Evolutionary conservation across 2,329 filamentous ascomycete species (phyloP), one percentile per base, ranked within the genome.

Genomic region (Colletotrichum tropicicola): DNA sequence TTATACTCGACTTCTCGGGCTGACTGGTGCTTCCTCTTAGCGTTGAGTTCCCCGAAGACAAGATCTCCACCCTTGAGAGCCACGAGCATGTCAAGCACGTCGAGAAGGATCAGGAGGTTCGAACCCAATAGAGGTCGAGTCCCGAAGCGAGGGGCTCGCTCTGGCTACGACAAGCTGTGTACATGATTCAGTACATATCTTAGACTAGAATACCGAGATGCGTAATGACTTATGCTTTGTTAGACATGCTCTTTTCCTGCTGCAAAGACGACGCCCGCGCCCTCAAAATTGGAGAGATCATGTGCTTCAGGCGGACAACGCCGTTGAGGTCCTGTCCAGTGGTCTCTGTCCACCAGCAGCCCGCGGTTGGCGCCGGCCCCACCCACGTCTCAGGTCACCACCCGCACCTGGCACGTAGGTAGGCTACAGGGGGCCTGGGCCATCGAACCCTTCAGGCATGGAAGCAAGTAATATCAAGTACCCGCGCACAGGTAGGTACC

Each of bases 71-170:
- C 5, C 85, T 98, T 65, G 82, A 89, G 71, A 82, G 80, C 65
- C 87, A 91, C 81, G 87, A 92, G 68, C 85, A 93, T 73, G 83
- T 98, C 76, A 85, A 93, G 73, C 72, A 73, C 45, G 91, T 97
- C 63, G 95, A 98, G 85, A 73, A 78, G 64, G 93, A 98, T 77
- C 78, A 83, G 49, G 83, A 87, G 72, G 87, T 97, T 67, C 89
- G 70, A 72, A 96, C 87, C 7, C 91, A 95, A 84, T 95, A 89
- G 76, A 77, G 47, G 28, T 45, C 15, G 37, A 30, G 41, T 27
- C 28, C 19, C 7, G 51, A 7, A 52, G 9, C 21, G n/a, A 48
- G 30, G 21, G 28, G n/a, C 28, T 39, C 23, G 19, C 23, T 47
- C 9, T 15, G 28, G 39, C 19, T 43, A 23, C 19, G 39, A 52